Evolutionary conservation across 169 alveolate genomes (phyloP), one percentile per base, ranked within the genome.

Genomic region (Plasmodium vivax): DNA sequence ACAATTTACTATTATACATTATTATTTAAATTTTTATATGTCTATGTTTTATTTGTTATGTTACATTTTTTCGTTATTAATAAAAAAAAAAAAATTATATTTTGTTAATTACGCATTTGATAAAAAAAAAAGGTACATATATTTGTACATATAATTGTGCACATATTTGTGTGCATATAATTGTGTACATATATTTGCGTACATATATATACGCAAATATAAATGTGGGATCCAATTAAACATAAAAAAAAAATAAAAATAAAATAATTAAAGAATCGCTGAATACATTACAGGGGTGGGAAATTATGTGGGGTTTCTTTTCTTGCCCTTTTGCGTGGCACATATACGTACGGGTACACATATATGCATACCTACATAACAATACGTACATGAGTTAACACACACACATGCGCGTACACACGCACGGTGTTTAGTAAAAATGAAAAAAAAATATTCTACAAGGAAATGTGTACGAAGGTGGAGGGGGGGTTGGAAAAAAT

Each of bases 371-470:
- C 80, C 36, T 51, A 51, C 77, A 82, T 47, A 47, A 19, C 16
- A 23, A 82, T 47, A 82, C 43, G n/a, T 36, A 36, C 58, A 51
- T 83, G 51, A 38, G 9, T 43, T 62, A 51, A 51, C 62, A 51
- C n/a, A 51, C 62, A 51, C 62, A 51, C 7, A 51, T 51, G 38
- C 77, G 16, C 38, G 41, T 68, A 68, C 38, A 19, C n/a, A 68
- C 77, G 41, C 77, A 68, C 38, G 38, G 38, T 68, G 32, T 10
- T 68, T 19, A 16, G 62, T 41, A 72, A 72, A 84, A 34, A 85
- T 73, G 80, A n/a, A 85, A 62, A 85, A 85, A 85, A 85, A 30
- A 85, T 51, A 84, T 30, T 19, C 36, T 68, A 68, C 77, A 71
- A 68, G 41, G 27, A n/a, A 12, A 84, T 30, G 81, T 56, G 74